Base-by-base conservation (phyloP, 2,329 filamentous ascomycete species). In the Fusarium nisikadoi region DNA sequence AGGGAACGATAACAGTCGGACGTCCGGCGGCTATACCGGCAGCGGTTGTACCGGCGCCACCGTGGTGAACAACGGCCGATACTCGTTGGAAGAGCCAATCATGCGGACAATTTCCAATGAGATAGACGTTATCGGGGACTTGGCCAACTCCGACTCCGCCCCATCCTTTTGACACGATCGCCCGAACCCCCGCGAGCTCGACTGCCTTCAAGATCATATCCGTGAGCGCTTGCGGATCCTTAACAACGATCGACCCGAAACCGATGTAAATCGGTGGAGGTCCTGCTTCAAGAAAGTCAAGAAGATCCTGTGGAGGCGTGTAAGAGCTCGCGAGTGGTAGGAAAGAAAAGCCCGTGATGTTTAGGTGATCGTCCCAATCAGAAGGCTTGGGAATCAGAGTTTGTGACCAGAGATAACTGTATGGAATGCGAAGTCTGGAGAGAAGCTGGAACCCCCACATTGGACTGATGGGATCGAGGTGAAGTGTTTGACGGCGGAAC, bases 381-480 rank as follows among this genome's bases (percentile, higher is more conserved):
- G 82, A 80, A 1, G 90, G 90, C 72, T 92, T 92, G 0, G 89
- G 87, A n/a, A 92, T 89, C 25, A 92, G 79, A 4, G 89, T 85
- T 6, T 90, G 86, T 1, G 90, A 91, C 91, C 92, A 93, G 73
- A 91, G 90, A 74, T 94, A 94, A 1, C 91, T 92, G 73, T 88
- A 90, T 0, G 92, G 91, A 10, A 93, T 85, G 25, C 84, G 85
- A 27, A 93, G 80, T 25, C 89, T 86, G 23, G 87, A 85, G 5
- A 92, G 81, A 79, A 93, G 87, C 17, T 89, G 89, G 16, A 90
- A 90, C 16, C 90, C 92, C 83, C 88, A 91, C 69, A 92, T 86
- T 16, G 89, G 85, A 71, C 88, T 91, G 61, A 94, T 84, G 0
- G 89, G 85, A 62, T 93, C 91, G 2, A 94, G 81, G 10, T 87